A percentile compares a stretch with the other conserved stretches of the same genome.
These are phyloP conservation scores for Paracorniculantispora psalliotae DNA, from an alignment of 2,329 filamentous ascomycete genomes.

Conservation along the genomic window DNA sequence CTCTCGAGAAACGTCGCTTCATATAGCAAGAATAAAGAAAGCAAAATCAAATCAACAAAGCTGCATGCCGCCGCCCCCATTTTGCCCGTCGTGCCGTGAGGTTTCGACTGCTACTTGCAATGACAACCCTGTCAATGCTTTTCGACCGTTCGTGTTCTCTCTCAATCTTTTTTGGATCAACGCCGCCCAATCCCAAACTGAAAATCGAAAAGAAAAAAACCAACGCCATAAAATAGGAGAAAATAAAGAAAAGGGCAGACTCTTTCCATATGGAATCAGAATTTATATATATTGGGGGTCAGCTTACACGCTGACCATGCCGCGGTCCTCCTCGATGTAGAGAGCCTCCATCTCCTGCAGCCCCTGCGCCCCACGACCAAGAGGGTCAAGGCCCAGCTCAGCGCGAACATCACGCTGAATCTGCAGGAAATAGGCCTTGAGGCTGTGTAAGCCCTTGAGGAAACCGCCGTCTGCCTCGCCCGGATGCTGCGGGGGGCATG, in stretches of 20 bases:
- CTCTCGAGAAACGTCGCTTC: background rate
- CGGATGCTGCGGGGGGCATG: conserved; percentile 78
- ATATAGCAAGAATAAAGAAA: background rate
- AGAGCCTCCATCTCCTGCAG: conserved; percentile 21
- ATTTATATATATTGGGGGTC: background rate
- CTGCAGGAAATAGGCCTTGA: conserved; percentile 78
- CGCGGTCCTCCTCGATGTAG: conserved; percentile 28
- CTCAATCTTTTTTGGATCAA: background rate
- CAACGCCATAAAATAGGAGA: conserved; percentile 12
- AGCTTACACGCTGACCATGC: conserved; percentile 29
- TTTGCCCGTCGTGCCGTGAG: background rate
- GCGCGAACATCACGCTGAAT: conserved; percentile 73
- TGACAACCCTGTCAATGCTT: background rate
- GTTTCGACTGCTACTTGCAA: background rate
- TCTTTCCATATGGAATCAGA: background rate
- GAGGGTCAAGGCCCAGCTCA: conserved; percentile 43
- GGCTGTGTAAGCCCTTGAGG: conserved; percentile 71
- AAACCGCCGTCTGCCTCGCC: conserved; percentile 83
- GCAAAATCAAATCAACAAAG: background rate
- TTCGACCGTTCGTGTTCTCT: background rate
- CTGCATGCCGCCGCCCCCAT: background rate
- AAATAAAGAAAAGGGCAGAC: background rate
- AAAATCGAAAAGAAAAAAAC: background rate
- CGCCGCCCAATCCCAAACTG: conserved; percentile 5
- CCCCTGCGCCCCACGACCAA: conserved; percentile 22